Base-by-base conservation (phyloP, 164 flowering plant genomes). In the Euptelea pleiosperma region DNA sequence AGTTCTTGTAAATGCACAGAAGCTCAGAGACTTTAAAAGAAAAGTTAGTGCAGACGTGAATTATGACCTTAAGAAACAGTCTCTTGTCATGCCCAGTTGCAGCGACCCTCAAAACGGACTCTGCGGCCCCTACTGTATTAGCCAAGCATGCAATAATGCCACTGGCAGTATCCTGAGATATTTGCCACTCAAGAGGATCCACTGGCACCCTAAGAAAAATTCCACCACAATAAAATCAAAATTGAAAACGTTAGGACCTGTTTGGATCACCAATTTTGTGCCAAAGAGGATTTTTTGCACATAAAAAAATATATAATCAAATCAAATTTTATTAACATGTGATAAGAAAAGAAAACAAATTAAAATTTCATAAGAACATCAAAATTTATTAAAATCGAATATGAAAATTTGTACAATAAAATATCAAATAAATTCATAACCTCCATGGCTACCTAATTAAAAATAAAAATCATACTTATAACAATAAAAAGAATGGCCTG, bases 181-280 rank as follows among this genome's bases (percentile, higher is more conserved):
- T 85, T 73, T 94, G 99, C 99, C 99, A 94, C 62, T 94, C 97
- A 0, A 94, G 78, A 11, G 99, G 99, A 73, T 94, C 99, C 29
- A 94, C 96, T 1, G 97, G 99, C 4, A 89, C 99, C 74, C 97
- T 91, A 40, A n/a, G 18, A 62, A 26, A 57, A 60, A 24, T 49
- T 5, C 12, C n/a, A n/a, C 60, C 22, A 31, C 54, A 46, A 47
- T 1, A 8, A 44, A 37, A 25, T 37, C 24, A n/a, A n/a, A n/a
- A 22, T 25, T 18, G 1, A 6, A 18, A 41, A 56, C 16, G 14
- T 55, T 35, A 28, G 18, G 4, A 15, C 19, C 18, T 1, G 19
- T 51, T 18, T 1, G 29, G 24, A 29, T 16, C 15, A 48, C n/a
- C 18, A 18, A 18, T 18, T 42, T 42, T 42, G 24, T 0, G 9